Base-by-base conservation (phyloP, 352 stramenopile species). In the Aphanomyces euteiches region DNA sequence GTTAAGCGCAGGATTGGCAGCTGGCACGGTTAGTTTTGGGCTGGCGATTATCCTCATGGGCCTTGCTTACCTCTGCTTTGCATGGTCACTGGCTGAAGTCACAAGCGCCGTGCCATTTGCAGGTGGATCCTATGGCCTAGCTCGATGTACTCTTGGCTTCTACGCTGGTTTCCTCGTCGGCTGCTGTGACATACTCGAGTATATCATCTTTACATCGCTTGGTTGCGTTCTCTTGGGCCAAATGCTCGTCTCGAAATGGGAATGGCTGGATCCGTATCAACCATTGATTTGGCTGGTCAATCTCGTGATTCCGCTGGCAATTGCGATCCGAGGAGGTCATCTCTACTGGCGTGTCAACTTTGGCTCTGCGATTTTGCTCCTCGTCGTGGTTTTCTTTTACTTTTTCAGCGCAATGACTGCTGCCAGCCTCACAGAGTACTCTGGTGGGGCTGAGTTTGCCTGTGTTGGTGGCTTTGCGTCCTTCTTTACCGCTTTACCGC, bases 161-260 rank as follows among this genome's bases (percentile, higher is more conserved):
- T 79, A 74, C 60, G 69, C 73, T 0, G 77, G 69, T 0, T 82
- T 77, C 54, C 69, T 79, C 47, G 68, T 81, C 28, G 76, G 74
- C 0, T 77, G 74, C 56, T 78, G 60, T 15, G 77, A 81, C n/a
- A 67, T 74, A 7, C 74, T 83, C 28, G 77, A 79, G 41, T 78
- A 81, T 48, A 78, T 79, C 37, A 67, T 73, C 58, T 81, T 79
- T 65, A 74, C 74, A 2, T 64, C 61, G 1, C 50, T 76, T 50
- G 50, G 58, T 1, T 4, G 77, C 17, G 72, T 79, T 41, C 67
- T 78, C 47, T 21, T 3, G 45, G 41, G 54, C 38, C 38, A 77
- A 15, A 69, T 80, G 72, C 53, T 80, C 37, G 58, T 67, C 34
- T 63, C 76, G 64, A 66, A 66, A 17, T 38, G 60, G 10, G 73